Base-by-base conservation (phyloP, 116 monocot genomes). In the Papilionanthe hybrid region DNA sequence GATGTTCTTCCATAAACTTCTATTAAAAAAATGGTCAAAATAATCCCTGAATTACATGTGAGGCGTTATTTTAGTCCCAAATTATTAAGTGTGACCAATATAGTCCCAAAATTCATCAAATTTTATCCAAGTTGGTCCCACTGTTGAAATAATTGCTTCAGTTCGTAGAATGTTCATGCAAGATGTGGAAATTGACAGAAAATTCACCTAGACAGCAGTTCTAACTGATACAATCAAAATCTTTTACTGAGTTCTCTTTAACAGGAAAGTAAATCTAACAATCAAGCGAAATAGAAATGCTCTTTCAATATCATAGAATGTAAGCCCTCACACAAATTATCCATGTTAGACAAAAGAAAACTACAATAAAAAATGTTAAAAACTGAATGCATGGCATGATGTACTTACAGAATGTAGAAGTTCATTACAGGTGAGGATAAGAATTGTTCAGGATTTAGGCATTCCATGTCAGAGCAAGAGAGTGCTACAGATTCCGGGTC, bases 341-440 rank as follows among this genome's bases (percentile, higher is more conserved):
- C n/a, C 50, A 50, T 19, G 10, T 23, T 4, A 28, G n/a, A 75
- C 3, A 75, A 75, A 47, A 49, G 48, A 42, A 75, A 20, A 7
- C 49, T 75, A 49, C 49, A 50, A 15, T 19, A 50, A 5, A 50
- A 50, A 69, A 69, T 15, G 73, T 22, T 44, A 73, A 3, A 72
- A 44, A 44, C 22, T 49, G 15, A 48, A 75, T 50, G 49, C 27
- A 75, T 43, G 44, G 17, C 10, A 5, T 45, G 73, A 73, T 27
- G 9, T 48, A 49, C 75, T 75, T 19, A 75, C 75, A 50, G 75
- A 42, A 75, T 75, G 49, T 75, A 75, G 75, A 75, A 75, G 50
- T 75, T 75, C 75, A 75, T 75, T 75, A 75, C 20, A 25, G 75
- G 50, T 4, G 75, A 75, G 13, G 75, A 75, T 29, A 75, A 75